These are phyloP conservation scores for Venturia asperata DNA, from an alignment of 2,329 filamentous ascomycete species.

Conservation along the genomic window DNA sequence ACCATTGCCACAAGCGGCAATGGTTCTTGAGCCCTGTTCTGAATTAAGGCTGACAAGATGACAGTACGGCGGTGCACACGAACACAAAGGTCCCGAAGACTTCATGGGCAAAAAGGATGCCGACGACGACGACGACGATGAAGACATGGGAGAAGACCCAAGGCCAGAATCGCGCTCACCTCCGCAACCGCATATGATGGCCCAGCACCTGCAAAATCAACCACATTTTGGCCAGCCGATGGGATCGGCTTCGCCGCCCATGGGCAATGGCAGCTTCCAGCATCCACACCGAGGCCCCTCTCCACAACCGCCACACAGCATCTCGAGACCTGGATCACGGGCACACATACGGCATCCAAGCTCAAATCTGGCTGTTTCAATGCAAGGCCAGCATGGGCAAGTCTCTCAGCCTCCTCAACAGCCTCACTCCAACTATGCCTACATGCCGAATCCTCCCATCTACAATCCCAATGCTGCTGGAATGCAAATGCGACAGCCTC, in stretches of 20 bases:
- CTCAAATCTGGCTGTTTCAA: constrained; percentile 52
- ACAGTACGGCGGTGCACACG: constrained; percentile 85
- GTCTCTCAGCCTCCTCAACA: constrained; percentile 53
- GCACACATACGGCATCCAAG: constrained; percentile 70
- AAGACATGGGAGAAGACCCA: constrained; percentile 53
- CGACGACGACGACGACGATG: constrained; percentile 77
- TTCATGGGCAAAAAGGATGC: constrained; percentile 70
- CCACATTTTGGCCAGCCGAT: constrained; percentile 71
- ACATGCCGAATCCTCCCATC: constrained; percentile 77
- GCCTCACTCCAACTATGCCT: constrained; percentile 63
- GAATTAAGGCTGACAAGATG: constrained; percentile 15
- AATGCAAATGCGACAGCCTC: constrained; percentile 38
- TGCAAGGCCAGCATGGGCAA: constrained; percentile 52
- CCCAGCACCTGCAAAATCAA: constrained; percentile 43
- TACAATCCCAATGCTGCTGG: constrained; percentile 61
- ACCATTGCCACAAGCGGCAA: constrained; percentile 11
- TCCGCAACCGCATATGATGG: constrained; percentile 49
- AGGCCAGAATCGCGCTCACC: constrained; percentile 58
- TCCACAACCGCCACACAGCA: constrained; percentile 63
- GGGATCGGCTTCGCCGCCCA: constrained; percentile 80
- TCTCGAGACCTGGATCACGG: constrained; percentile 71
- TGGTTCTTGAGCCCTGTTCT: constrained; percentile 1
- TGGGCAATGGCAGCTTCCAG: constrained; percentile 67
- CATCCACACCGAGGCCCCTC: constrained; percentile 68
- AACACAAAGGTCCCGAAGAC: constrained; percentile 91